Base-by-base conservation (phyloP, 805 yeast species). In the Kazachstania bromeliacearum region DNA sequence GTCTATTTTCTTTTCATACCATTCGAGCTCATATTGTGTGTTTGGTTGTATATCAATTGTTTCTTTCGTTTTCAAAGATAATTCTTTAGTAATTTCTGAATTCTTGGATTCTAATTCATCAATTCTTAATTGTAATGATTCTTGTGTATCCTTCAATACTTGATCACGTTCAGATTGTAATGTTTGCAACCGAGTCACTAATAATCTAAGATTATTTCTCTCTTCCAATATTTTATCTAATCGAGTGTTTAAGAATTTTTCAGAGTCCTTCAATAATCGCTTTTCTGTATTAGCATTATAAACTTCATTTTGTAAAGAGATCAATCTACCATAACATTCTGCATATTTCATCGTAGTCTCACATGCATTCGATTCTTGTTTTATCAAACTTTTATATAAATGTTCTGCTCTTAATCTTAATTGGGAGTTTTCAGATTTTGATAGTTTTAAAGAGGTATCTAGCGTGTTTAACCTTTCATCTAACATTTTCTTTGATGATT, bases 1-100 rank as follows among this genome's bases (percentile, higher is more conserved):
- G 36, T 77, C 81, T 23, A 81, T 70, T 50, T 76, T 77, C 33
- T 70, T 75, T 63, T 81, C 70, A 57, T 68, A 66, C 36, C 77
- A 71, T 36, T 66, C 69, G 26, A 73, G 62, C 30, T 26, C 29
- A 26, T 10, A 3, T 8, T 26, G n/a, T 10, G 29, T 8, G 15
- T 3, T 10, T 5, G 15, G 8, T 8, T 8, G 15, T 8, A 9
- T 17, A 26, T 9, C 7, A 9, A 8, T 9, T 3, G 15, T 8
- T 3, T 10, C 12, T 26, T 9, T 9, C 8, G n/a, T 17, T 13
- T 26, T 26, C 15, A 8, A 13, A 17, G 12, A 14, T 26, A 43
- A 14, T 20, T 33, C 27, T 28, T 36, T 21, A 7, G 14, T 32
- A 4, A 59, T 46, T 71, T 73, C 25, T 69, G 9, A 12, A 22